phyloP scores from a whole-genome alignment of 352 stramenopile genomes.

The Pythium sp. region DNA sequence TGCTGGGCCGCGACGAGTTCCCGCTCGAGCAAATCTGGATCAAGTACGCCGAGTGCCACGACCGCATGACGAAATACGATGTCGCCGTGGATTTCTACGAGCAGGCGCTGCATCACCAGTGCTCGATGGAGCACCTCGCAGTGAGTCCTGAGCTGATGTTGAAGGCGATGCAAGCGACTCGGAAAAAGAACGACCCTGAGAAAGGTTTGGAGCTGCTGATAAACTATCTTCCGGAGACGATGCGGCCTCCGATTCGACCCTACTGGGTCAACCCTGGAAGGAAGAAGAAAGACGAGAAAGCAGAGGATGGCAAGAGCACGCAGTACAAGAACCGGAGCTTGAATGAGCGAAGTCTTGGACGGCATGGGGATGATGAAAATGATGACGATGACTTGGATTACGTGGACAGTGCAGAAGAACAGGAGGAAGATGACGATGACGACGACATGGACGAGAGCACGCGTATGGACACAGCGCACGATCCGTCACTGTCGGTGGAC shows the following conservation, averaged over 20 bases:
- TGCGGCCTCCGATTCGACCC: constrained; percentile 72
- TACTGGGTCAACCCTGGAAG: constrained; percentile 71
- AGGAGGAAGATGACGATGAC: constrained; percentile 43
- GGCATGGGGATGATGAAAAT: background rate
- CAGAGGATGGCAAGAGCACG: background rate
- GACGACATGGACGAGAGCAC: constrained; percentile 37
- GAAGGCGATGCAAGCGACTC: constrained; percentile 62
- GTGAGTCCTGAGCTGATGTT: constrained; percentile 68
- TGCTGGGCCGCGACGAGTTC: constrained; percentile 70
- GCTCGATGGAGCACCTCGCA: constrained; percentile 36
- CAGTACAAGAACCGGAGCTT: constrained; percentile 1
- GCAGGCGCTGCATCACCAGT: constrained; percentile 58
- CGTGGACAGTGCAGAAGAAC: constrained; percentile 27
- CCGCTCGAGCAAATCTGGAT: constrained; percentile 78
- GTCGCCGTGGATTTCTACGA: constrained; percentile 82
- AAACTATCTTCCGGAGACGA: constrained; percentile 55
- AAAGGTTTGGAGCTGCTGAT: constrained; percentile 60
- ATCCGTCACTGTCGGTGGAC: constrained; percentile 75
- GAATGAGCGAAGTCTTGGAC: background rate
- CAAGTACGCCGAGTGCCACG: constrained; percentile 75
- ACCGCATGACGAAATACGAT: constrained; percentile 56
- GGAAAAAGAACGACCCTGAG: constrained; percentile 44
- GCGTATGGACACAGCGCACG: constrained; percentile 59
- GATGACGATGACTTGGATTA: constrained; percentile 7
- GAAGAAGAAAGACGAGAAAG: constrained; percentile 23